These are phyloP conservation scores for Kandelia obovata DNA, from an alignment of 345 rosid genomes.

Conservation along the genomic window DNA sequence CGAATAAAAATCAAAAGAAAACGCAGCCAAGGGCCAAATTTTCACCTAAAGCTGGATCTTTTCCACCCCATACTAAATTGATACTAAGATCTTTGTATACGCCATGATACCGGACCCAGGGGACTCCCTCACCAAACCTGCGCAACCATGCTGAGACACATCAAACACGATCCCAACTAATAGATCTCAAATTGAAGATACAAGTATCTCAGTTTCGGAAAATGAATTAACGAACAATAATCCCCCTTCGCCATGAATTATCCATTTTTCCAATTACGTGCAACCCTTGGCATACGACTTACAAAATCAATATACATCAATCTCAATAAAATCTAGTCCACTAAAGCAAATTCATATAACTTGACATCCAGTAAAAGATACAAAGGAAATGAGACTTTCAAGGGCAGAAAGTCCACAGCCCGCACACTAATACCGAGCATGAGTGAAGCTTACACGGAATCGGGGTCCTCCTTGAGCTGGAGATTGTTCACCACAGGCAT, in stretches of 20 bases:
- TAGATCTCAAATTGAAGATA: neutral
- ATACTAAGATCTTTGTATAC: conserved; percentile 54
- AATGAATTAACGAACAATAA: neutral
- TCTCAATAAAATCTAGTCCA: neutral
- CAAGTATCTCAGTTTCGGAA: neutral
- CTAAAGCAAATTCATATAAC: neutral
- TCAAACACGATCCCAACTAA: conserved; percentile 7
- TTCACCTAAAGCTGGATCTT: conserved; percentile 52
- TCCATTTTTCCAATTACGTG: neutral
- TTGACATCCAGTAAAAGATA: conserved; percentile 6
- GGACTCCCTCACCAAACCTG: conserved; percentile 80
- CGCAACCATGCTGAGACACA: conserved; percentile 8
- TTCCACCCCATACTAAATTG: conserved; percentile 78
- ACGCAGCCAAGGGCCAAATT: neutral
- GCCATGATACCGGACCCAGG: conserved; percentile 82
- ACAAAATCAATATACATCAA: neutral
- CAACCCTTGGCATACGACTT: neutral
- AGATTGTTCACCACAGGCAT: conserved; percentile 68
- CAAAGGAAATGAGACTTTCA: neutral
- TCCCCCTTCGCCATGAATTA: neutral
- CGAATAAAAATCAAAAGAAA: neutral
- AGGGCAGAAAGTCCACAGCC: neutral
- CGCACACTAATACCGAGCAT: too few species aligned
- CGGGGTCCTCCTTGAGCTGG: conserved; percentile 48
- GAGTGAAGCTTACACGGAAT: conserved; percentile 48